Conservation (phyloP, 805 yeast species). For the Komagataella pastoris region DNA sequence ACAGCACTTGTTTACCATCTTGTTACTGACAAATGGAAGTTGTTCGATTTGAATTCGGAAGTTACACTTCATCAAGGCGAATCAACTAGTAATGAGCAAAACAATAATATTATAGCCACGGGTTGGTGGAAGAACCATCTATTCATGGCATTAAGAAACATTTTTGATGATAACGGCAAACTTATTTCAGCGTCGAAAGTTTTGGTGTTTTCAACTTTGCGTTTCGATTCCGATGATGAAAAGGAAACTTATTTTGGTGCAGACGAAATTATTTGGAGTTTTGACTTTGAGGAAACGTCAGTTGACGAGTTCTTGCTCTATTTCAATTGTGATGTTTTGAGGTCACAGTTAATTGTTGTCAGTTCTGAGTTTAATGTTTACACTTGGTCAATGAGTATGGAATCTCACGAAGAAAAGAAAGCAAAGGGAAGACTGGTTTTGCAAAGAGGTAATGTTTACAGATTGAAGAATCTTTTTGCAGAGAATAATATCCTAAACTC, state of each 20-base stretch:
- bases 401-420: background rate
- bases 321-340: slow-evolving; percentile 14
- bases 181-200: slow-evolving; percentile 15
- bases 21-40: slow-evolving; percentile 31
- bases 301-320: slow-evolving; percentile 13
- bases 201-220: slow-evolving; percentile 9
- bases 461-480: background rate
- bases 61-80: background rate
- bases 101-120: background rate
- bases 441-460: slow-evolving; percentile 11
- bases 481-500: too few species aligned
- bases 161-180: slow-evolving; percentile 1
- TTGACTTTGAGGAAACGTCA: slow-evolving; percentile 15
- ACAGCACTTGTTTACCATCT: slow-evolving; percentile 30
- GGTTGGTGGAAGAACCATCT: slow-evolving; percentile 20
- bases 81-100: background rate
- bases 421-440: slow-evolving; percentile 6
- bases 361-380: slow-evolving; percentile 19
- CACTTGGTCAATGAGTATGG: slow-evolving; percentile 15
- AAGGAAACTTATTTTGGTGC: slow-evolving; percentile 11
- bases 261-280: slow-evolving; percentile 19
- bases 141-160: slow-evolving; percentile 6
- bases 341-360: slow-evolving; percentile 16
- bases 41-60: slow-evolving; percentile 10
- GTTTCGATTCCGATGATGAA: background rate